These are phyloP conservation scores for Helicostylum pulchrum DNA, from an alignment of 192 early-diverging fungal genomes.

Conservation along the genomic window DNA sequence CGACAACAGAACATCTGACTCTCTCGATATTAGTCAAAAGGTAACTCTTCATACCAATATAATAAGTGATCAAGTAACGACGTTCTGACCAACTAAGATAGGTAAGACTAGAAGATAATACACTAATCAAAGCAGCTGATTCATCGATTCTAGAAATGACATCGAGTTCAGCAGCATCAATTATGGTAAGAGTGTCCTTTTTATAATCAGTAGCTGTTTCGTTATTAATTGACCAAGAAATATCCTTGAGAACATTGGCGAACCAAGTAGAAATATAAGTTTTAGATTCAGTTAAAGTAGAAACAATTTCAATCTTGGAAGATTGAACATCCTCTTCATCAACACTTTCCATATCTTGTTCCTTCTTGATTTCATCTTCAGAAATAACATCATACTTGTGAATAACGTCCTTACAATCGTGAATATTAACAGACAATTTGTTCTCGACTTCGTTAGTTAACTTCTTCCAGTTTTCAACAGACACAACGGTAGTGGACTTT, in stretches of 20 bases:
- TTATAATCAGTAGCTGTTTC: neutral
- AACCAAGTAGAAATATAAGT: conserved; percentile 10
- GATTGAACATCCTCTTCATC: conserved; percentile 1
- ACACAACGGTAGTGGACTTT: neutral
- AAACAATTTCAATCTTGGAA: neutral
- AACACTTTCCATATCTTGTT: neutral
- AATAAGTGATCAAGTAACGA: neutral
- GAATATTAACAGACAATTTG: neutral
- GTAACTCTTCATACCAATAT: neutral
- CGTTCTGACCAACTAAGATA: conserved; percentile 5
- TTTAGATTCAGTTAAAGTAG: neutral
- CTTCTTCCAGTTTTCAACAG: conserved; percentile 8
- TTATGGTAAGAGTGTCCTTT: neutral
- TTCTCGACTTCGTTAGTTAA: neutral
- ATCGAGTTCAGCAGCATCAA: conserved; percentile 12
- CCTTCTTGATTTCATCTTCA: neutral
- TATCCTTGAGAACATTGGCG: neutral
- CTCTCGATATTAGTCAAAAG: neutral
- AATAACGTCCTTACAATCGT: neutral
- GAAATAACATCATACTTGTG: neutral
- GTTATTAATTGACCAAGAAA: neutral
- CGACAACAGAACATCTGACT: neutral
- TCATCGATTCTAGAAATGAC: conserved; percentile 10
- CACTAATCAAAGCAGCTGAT: neutral
- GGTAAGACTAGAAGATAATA: neutral